Evolutionary conservation across 2,329 filamentous ascomycete genomes (phyloP).

Genomic region (Aspergillus nomiae): DNA sequence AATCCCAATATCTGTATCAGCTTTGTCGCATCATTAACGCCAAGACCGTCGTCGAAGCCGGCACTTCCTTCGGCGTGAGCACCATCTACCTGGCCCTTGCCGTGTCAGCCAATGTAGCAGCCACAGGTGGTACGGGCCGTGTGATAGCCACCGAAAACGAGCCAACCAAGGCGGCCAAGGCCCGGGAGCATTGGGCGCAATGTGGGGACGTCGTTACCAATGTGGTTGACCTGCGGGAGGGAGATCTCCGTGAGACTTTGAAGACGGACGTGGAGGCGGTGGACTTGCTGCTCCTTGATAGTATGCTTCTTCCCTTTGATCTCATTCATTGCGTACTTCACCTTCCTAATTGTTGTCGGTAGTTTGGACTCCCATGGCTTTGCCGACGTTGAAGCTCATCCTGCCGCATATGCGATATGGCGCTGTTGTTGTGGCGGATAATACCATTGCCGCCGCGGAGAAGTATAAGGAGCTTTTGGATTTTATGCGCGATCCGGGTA

Average conservation of each 20-base stretch:
- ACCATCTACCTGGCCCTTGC: slow-evolving; percentile 65
- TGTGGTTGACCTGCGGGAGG: slow-evolving; percentile 60
- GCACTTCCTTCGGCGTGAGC: slow-evolving; percentile 63
- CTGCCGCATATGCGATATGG: slow-evolving; percentile 37
- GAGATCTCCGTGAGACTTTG: slow-evolving; percentile 61
- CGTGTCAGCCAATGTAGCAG: slow-evolving; percentile 50
- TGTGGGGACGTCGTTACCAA: slow-evolving; percentile 52
- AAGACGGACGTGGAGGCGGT: slow-evolving; percentile 51
- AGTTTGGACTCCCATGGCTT: slow-evolving; percentile 44
- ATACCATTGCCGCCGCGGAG: slow-evolving; percentile 31
- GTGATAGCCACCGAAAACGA: slow-evolving; percentile 66
- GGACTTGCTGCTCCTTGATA: slow-evolving; percentile 63
- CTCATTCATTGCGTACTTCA: neutral
- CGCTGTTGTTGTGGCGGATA: slow-evolving; percentile 43
- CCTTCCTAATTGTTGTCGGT: neutral
- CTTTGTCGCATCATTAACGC: slow-evolving; percentile 54
- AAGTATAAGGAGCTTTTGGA: slow-evolving; percentile 49
- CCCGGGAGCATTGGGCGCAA: slow-evolving; percentile 56
- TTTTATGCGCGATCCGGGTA: slow-evolving; percentile 49
- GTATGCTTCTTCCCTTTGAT: slow-evolving; percentile 47
- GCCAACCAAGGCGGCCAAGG: slow-evolving; percentile 52
- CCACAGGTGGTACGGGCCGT: slow-evolving; percentile 35
- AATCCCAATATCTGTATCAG: slow-evolving; percentile 59
- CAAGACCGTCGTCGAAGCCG: slow-evolving; percentile 59
- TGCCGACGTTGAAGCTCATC: slow-evolving; percentile 41